Base-by-base conservation (phyloP, 2,329 filamentous ascomycete species). In the Xylariaceae sp. region DNA sequence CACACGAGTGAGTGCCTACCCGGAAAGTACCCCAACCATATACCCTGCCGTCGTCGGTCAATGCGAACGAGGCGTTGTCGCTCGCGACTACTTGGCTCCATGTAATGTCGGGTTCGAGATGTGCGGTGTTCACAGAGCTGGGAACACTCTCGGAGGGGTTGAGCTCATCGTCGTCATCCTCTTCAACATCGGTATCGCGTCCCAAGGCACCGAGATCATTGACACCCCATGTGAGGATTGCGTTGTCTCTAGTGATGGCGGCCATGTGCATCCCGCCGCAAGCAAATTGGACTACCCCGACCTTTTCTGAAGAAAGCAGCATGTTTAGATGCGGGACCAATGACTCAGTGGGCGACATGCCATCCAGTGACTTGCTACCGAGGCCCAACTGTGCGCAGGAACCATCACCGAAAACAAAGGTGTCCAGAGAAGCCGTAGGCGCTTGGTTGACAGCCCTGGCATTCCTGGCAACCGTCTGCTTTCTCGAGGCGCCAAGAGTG, bases 1-100 rank as follows among this genome's bases (percentile, higher is more conserved):
- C n/a, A n/a, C n/a, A n/a, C n/a, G n/a, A n/a, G n/a, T n/a, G n/a
- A n/a, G n/a, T n/a, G n/a, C n/a, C n/a, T 64, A 75, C 72, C 49
- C 72, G 59, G 60, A 82, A 82, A 8, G 74, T 77, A 16, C 77
- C 77, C 75, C 77, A 82, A 26, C 77, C 77, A 49, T 77, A 81
- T 15, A 83, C 72, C 23, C 66, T 59, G 13, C 77, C 77, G 33
- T 74, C 68, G 14, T 70, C 66, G 4, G 77, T 81, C 9, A 83
- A 63, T 10, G 68, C 76, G 46, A 81, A 78, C 4, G 71, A 74
- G 29, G 68, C 67, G 44, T 70, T 78, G 50, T 81, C 75, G 18
- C 72, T 71, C 25, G 76, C 75, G 29, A 65, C 67, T 29, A 82
- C 60, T 36, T 72, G 64, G 13, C 70, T 67, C 46, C 80, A 78